Evolutionary conservation across 306 rosid species (phyloP).

Genomic region (Prosopis cineraria): DNA sequence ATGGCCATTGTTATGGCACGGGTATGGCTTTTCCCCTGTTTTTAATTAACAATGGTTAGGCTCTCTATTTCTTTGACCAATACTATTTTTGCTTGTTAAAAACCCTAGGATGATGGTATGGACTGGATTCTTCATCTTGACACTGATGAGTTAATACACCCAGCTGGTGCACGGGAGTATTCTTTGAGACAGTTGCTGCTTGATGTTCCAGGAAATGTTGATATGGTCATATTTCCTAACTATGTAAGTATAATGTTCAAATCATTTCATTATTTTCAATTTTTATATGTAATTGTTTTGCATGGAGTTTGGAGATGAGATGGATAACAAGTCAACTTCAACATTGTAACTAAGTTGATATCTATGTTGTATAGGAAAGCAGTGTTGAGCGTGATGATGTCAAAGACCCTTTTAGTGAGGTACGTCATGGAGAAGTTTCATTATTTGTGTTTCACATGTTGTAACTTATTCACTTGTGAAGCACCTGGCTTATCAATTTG

Average conservation of each 20-base stretch:
- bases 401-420: slow-evolving; percentile 98
- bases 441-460: slow-evolving; percentile 19
- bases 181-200: slow-evolving; percentile 89
- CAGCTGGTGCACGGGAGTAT: slow-evolving; percentile 89
- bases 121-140: slow-evolving; percentile 98
- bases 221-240: slow-evolving; percentile 95
- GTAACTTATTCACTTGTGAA: slow-evolving; percentile 2
- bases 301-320: slow-evolving; percentile 18
- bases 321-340: slow-evolving; percentile 21
- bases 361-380: slow-evolving; percentile 71
- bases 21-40: slow-evolving; percentile 51
- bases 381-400: slow-evolving; percentile 88
- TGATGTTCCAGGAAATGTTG: slow-evolving; percentile 88
- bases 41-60: not conserved
- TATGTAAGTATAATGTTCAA: slow-evolving; percentile 65
- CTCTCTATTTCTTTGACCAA: slow-evolving; percentile 14
- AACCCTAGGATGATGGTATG: slow-evolving; percentile 81
- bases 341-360: slow-evolving; percentile 28
- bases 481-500: slow-evolving; percentile 5
- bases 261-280: slow-evolving; percentile 3
- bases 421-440: slow-evolving; percentile 35
- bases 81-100: slow-evolving; percentile 35
- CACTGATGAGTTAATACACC: slow-evolving; percentile 92
- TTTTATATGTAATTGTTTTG: slow-evolving; percentile 19
- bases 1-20: slow-evolving; percentile 98